phyloP scores from a whole-genome alignment of 1,139 yeast species.

The Candida neerlandica region DNA sequence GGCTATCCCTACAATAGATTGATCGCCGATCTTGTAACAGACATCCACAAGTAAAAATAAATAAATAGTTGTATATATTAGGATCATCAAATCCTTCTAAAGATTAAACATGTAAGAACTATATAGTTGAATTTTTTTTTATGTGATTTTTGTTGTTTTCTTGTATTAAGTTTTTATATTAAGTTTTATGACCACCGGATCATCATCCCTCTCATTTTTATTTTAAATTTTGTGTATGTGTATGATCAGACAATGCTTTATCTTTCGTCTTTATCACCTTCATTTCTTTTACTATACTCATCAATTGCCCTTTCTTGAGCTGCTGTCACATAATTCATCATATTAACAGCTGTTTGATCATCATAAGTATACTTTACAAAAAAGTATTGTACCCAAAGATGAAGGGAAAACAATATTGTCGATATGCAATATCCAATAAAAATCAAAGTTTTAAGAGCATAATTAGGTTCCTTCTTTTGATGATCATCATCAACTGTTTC shows the following conservation, averaged over 20 bases:
- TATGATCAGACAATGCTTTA: neutral
- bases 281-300: conserved; percentile 11
- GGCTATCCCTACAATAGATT: too few relatives aligned
- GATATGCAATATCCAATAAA: conserved; percentile 16
- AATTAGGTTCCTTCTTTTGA: conserved; percentile 1
- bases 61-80: conserved; percentile 1
- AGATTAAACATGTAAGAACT: conserved; percentile 1
- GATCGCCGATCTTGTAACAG: neutral
- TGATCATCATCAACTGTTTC: too few relatives aligned
- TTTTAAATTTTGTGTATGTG: neutral
- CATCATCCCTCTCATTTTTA: too few relatives aligned
- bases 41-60: neutral
- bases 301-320: conserved; percentile 16
- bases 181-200: neutral
- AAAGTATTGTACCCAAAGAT: conserved; percentile 14
- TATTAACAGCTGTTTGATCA: conserved; percentile 14
- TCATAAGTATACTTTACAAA: conserved; percentile 15
- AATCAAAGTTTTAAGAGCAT: conserved; percentile 8
- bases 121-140: neutral
- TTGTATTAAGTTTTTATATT: neutral
- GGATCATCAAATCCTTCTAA: neutral
- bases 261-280: neutral
- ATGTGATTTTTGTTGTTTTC: neutral
- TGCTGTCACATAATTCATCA: conserved; percentile 14
- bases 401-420: conserved; percentile 13